phyloP scores from a whole-genome alignment of 208 protist species.

The Naegleria lovaniensis region DNA sequence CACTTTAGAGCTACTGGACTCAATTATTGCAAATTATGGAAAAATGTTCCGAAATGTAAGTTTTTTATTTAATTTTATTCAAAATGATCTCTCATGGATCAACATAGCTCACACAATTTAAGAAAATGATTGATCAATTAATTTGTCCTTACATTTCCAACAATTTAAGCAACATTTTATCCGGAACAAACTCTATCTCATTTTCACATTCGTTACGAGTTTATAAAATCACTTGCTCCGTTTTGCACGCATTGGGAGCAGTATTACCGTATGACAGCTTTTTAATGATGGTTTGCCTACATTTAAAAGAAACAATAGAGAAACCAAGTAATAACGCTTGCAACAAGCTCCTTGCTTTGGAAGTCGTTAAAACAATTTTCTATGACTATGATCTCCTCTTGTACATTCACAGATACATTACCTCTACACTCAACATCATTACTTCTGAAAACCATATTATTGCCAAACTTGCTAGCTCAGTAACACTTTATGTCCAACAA shows the following conservation, averaged over 20 bases:
- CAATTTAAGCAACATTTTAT: neutral
- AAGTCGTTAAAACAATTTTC: neutral
- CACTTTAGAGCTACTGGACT: neutral
- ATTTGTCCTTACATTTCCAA: neutral
- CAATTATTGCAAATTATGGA: neutral
- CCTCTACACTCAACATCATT: neutral
- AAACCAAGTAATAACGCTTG: neutral
- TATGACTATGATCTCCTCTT: neutral
- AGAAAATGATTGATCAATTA: neutral
- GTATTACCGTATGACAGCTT: neutral
- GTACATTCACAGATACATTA: neutral
- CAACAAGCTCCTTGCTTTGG: neutral
- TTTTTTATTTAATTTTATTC: neutral
- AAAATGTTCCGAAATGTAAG: neutral
- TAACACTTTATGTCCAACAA: neutral
- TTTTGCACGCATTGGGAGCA: neutral
- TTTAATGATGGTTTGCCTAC: neutral
- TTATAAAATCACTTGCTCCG: neutral
- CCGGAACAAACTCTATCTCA: neutral
- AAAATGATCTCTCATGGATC: neutral
- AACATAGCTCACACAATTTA: neutral
- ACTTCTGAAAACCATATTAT: neutral
- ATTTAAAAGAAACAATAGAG: neutral
- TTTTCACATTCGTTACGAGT: neutral
- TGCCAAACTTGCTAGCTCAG: neutral